These are phyloP conservation scores for Fusarium sp. DNA, from an alignment of 2,329 filamentous ascomycete species.

Conservation along the genomic window DNA sequence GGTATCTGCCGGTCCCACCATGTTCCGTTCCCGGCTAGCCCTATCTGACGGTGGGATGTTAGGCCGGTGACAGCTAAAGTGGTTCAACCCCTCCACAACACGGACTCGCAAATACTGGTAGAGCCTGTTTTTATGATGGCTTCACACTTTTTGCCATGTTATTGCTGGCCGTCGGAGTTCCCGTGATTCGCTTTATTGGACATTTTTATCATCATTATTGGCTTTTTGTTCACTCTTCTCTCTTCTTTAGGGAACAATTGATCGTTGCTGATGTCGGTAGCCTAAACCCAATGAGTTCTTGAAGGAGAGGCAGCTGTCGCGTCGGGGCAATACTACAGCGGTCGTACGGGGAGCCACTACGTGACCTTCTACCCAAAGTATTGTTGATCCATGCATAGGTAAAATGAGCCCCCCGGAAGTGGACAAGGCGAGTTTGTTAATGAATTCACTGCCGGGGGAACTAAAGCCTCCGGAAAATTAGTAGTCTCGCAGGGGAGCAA, in stretches of 20 bases:
- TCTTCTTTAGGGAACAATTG: neutral
- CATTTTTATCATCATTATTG: too few relatives aligned
- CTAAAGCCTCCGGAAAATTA: neutral
- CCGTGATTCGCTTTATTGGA: rapidly evolving
- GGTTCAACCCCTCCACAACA: neutral
- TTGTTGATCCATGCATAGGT: neutral
- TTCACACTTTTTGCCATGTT: neutral
- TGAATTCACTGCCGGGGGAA: neutral
- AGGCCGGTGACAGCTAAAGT: neutral
- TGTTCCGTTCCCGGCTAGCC: neutral
- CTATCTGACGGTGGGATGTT: neutral
- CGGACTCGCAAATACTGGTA: too few relatives aligned
- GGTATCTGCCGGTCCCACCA: neutral
- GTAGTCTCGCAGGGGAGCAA: rapidly evolving
- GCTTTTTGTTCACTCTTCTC: too few relatives aligned
- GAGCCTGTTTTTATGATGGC: too few relatives aligned
- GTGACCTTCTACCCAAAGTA: too few relatives aligned
- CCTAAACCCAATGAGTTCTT: rapidly evolving
- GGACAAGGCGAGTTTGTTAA: rapidly evolving
- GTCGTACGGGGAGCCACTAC: neutral
- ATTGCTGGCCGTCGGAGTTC: neutral
- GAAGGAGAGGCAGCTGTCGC: neutral
- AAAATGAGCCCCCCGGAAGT: rapidly evolving
- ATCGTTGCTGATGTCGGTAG: neutral
- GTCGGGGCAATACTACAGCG: neutral